Evolutionary conservation across 2,329 filamentous ascomycete species (phyloP).

Genomic region (Hysterium pulicare): DNA sequence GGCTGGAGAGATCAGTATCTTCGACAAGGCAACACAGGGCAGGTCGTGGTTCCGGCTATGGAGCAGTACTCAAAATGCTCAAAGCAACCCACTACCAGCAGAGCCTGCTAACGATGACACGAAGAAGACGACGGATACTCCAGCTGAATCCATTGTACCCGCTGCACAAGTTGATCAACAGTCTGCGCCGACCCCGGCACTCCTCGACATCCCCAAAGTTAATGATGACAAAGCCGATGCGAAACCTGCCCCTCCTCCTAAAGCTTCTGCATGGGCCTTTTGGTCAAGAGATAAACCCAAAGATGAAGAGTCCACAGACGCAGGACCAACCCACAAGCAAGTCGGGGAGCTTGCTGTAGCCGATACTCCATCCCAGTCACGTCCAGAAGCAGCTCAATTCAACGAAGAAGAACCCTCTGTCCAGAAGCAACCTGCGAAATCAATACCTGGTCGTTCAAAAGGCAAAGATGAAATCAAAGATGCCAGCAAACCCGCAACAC

Average conservation of each 20-base stretch:
- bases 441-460: conserved; percentile 29
- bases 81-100: conserved; percentile 20
- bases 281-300: conserved; percentile 63
- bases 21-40: conserved; percentile 19
- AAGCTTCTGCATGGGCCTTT: conserved; percentile 71
- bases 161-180: background rate
- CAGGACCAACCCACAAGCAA: conserved; percentile 55
- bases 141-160: background rate
- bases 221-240: background rate
- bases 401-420: conserved; percentile 38
- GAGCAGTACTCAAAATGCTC: conserved; percentile 46
- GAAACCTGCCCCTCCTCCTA: conserved; percentile 40
- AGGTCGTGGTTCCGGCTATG: conserved; percentile 50
- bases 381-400: conserved; percentile 51
- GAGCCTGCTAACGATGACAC: conserved; percentile 10
- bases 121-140: conserved; percentile 2
- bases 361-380: conserved; percentile 49
- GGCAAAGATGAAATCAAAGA: conserved; percentile 20
- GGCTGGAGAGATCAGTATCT: conserved; percentile 4
- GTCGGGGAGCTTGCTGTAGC: conserved; percentile 51
- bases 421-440: conserved; percentile 27
- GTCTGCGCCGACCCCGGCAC: background rate
- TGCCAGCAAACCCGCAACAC: conserved; percentile 35
- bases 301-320: conserved; percentile 53
- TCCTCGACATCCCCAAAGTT: too few species aligned